Percentiles rank a stretch among this genome's conserved stretches.
Evolutionary conservation across 73 alveolate species (phyloP).

Genomic region (Symbiodinium pilosum): DNA sequence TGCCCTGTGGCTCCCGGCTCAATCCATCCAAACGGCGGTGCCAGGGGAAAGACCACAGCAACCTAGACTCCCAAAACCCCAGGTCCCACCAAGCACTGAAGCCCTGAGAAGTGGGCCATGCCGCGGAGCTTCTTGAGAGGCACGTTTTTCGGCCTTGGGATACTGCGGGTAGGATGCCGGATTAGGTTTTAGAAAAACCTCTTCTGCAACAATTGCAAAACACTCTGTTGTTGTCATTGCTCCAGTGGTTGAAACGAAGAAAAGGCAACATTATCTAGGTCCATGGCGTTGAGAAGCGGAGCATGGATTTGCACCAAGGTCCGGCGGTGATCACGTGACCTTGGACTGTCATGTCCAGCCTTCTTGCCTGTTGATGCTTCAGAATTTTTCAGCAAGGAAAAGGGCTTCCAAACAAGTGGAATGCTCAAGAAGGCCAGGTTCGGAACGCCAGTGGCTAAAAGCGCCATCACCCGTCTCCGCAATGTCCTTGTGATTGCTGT

Average conservation of each 20-base stretch:
- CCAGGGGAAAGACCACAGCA: slow-evolving; percentile 81
- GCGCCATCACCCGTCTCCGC: slow-evolving; percentile 84
- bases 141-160: slow-evolving; percentile 30
- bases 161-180: too few species aligned
- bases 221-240: too few species aligned
- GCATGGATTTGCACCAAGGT: slow-evolving; percentile 62
- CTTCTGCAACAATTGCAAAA: too few species aligned
- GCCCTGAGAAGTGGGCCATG: slow-evolving; percentile 22
- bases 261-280: background rate
- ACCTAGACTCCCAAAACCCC: background rate
- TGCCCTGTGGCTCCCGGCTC: too few species aligned
- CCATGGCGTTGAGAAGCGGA: slow-evolving; percentile 73
- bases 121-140: slow-evolving; percentile 30
- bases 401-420: too few species aligned
- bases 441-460: slow-evolving; percentile 68
- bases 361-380: background rate
- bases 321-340: slow-evolving; percentile 45
- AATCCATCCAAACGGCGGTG: slow-evolving; percentile 78
- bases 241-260: too few species aligned
- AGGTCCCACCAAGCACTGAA: too few species aligned
- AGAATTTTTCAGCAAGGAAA: too few species aligned
- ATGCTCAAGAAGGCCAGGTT: background rate
- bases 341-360: too few species aligned
- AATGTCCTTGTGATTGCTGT: slow-evolving; percentile 38
- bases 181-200: too few species aligned